Base-by-base conservation (phyloP, 2,329 filamentous ascomycete genomes). In the Coniochaeta sp. region DNA sequence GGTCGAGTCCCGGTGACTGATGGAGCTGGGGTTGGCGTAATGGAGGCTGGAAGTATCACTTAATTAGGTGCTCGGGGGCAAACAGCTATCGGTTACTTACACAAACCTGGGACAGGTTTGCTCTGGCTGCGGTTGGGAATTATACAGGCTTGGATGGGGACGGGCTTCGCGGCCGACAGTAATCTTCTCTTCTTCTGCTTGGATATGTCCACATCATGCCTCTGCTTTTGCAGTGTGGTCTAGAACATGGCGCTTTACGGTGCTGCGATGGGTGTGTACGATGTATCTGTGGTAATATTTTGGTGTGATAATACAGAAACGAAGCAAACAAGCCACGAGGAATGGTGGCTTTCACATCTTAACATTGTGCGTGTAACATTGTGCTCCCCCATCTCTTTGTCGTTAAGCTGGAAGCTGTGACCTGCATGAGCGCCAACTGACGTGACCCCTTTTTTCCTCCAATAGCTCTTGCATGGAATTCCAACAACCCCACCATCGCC, bases 1-100 rank as follows among this genome's bases (percentile, higher is more conserved):
- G 57, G 79, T 84, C 28, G 80, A 83, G 61, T 48, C 45, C 16
- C 45, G 26, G n/a, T 48, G 18, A n/a, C n/a, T n/a, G n/a, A 42
- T 22, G 38, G 38, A 42, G 27, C 7, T 14, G 20, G 38, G 12
- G 20, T 3, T 42, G 38, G 38, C 38, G 38, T 42, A 42, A 18
- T 42, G 24, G 18, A 10, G 12, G 18, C 8, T 32, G 27, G 50
- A 49, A 49, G 35, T 4, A 46, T 33, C 8, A 42, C 38, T 26
- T 42, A 42, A 42, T 42, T 18, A 18, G 26, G 18, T 8, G n/a
- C 31, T n/a, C n/a, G 8, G 31, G 31, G 6, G n/a, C n/a, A n/a
- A n/a, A n/a, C n/a, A n/a, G n/a, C n/a, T n/a, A n/a, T n/a, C n/a
- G n/a, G n/a, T n/a, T n/a, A n/a, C n/a, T n/a, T n/a, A n/a, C n/a